Conservation (phyloP, 2,329 filamentous ascomycete species). For the Emericellopsis atlantica region DNA sequence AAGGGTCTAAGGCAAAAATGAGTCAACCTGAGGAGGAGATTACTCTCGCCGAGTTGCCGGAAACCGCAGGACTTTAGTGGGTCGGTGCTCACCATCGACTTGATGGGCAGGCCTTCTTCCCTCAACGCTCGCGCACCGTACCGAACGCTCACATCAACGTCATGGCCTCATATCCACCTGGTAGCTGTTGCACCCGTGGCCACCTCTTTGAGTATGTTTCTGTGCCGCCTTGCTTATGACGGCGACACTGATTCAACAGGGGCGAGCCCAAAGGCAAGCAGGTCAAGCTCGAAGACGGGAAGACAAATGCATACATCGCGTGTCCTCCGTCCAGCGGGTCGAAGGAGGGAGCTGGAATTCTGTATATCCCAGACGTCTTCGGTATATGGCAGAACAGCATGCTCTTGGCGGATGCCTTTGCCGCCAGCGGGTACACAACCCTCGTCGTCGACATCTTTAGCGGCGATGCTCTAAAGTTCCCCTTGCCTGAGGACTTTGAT, state of each 20-base stretch:
- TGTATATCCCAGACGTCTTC: slow-evolving; percentile 23
- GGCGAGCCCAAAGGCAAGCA: slow-evolving; percentile 32
- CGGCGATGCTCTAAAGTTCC: slow-evolving; percentile 17
- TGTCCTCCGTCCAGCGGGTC: slow-evolving; percentile 17
- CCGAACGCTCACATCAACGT: not conserved
- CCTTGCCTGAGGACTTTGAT: slow-evolving; percentile 14
- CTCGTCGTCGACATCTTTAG: slow-evolving; percentile 24
- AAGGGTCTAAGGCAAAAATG: slow-evolving; percentile 22
- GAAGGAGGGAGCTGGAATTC: slow-evolving; percentile 15
- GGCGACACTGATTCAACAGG: slow-evolving; percentile 14
- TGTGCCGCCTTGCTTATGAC: not conserved
- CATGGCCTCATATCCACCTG: slow-evolving; percentile 43
- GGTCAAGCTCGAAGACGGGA: slow-evolving; percentile 28
- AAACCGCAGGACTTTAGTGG: no score
- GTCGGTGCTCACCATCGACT: no score
- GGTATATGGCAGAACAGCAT: slow-evolving; percentile 25
- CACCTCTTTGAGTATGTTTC: slow-evolving; percentile 38
- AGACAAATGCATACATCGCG: slow-evolving; percentile 37
- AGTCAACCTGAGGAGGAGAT: not conserved
- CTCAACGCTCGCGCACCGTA: not conserved
- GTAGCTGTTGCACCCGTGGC: slow-evolving; percentile 37
- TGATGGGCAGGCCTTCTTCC: no score
- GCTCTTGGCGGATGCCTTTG: slow-evolving; percentile 26
- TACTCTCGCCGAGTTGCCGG: no score
- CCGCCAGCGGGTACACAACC: slow-evolving; percentile 23